Percentiles rank a stretch among this genome's conserved stretches.
Conservation (phyloP, 129 eudicot genomes). For the Tanacetum coccineum region DNA sequence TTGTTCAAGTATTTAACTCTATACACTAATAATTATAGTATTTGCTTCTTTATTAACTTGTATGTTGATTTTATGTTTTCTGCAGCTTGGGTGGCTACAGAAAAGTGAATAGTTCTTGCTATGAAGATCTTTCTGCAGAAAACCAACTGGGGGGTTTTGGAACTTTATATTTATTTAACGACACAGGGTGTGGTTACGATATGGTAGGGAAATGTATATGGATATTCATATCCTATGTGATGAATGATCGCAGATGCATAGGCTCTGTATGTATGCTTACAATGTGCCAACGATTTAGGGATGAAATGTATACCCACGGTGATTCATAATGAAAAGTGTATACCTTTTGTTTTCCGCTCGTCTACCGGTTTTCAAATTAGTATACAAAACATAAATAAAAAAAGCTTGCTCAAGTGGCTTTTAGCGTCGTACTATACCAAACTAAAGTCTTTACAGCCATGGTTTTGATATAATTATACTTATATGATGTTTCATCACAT, state of each 20-base stretch:
- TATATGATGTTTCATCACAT: neutral
- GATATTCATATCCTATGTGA: constrained; percentile 9
- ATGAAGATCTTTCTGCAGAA: constrained; percentile 10
- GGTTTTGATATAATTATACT: too few species aligned
- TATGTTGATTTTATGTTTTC: constrained; percentile 1
- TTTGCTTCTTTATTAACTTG: neutral
- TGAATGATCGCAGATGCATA: constrained; percentile 7
- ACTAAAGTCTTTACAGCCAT: too few species aligned
- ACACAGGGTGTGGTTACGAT: constrained; percentile 14
- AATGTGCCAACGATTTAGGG: neutral
- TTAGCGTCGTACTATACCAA: too few species aligned
- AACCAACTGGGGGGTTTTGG: constrained; percentile 5
- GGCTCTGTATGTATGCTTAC: constrained; percentile 19
- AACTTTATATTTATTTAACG: constrained; percentile 6
- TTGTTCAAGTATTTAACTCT: neutral
- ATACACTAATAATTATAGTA: neutral
- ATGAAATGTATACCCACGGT: neutral
- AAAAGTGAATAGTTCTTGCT: constrained; percentile 29
- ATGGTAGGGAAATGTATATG: constrained; percentile 31
- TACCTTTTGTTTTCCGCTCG: neutral
- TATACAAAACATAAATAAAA: too few species aligned
- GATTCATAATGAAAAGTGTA: neutral
- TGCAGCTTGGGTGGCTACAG: constrained; percentile 56
- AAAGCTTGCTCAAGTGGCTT: too few species aligned
- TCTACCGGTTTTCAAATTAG: too few species aligned